These are phyloP conservation scores for Blastobotrys arbuscula DNA, from an alignment of 1,139 yeast species.

Conservation along the genomic window DNA sequence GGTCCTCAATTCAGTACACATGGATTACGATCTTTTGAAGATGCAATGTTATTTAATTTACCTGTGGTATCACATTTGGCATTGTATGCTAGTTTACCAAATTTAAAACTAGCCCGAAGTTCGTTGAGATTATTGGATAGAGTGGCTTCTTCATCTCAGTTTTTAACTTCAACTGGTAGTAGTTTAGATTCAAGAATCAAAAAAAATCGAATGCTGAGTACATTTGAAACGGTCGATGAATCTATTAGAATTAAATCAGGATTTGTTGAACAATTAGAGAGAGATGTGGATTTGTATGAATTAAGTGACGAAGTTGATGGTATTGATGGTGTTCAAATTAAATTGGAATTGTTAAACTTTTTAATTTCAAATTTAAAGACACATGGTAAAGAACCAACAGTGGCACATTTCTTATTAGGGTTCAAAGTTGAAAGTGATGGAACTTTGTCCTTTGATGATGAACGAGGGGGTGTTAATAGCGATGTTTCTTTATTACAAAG, in stretches of 20 bases:
- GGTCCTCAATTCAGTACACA: conserved; percentile 46
- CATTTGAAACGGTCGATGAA: conserved; percentile 72
- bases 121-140: conserved; percentile 52
- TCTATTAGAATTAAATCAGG: conserved; percentile 59
- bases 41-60: conserved; percentile 62
- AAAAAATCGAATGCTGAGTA: conserved; percentile 62
- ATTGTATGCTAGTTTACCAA: conserved; percentile 58
- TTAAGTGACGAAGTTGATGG: conserved; percentile 14
- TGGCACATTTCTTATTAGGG: conserved; percentile 75
- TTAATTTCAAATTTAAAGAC: conserved; percentile 46
- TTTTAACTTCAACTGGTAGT: conserved; percentile 35
- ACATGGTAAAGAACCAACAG: conserved; percentile 42
- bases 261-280: conserved; percentile 63
- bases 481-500: conserved; percentile 51
- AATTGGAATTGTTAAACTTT: conserved; percentile 54
- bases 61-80: conserved; percentile 66
- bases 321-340: conserved; percentile 41
- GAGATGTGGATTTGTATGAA: conserved; percentile 35
- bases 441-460: conserved; percentile 40
- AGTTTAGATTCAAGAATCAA: conserved; percentile 41
- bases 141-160: conserved; percentile 47
- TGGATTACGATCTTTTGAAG: conserved; percentile 61
- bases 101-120: conserved; percentile 44
- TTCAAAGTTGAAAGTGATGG: conserved; percentile 45
- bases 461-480: conserved; percentile 46